Percentiles rank a stretch among this genome's conserved stretches.
Conservation (phyloP, 2,329 filamentous ascomycete genomes). For the Fusarium austroafricanum region DNA sequence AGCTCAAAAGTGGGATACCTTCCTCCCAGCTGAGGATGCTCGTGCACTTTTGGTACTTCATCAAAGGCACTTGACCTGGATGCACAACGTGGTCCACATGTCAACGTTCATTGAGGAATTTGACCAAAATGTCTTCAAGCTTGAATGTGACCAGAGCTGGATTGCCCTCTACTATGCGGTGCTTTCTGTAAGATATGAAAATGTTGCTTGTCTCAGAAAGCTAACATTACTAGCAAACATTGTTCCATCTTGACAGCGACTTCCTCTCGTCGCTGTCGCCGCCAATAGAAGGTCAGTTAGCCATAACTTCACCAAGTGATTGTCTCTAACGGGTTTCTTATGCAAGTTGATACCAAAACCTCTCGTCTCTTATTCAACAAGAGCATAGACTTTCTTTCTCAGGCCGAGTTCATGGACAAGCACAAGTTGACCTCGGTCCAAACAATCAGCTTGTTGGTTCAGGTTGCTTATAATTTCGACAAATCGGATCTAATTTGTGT, state of each 20-base stretch:
- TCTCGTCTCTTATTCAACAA: not conserved
- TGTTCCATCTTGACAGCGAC: not conserved
- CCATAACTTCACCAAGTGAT: fast-evolving
- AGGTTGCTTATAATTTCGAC: conserved; percentile 3
- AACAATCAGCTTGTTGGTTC: not conserved
- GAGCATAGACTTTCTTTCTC: not conserved
- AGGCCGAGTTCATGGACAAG: conserved; percentile 2
- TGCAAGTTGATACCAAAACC: fast-evolving
- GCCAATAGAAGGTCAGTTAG: not conserved
- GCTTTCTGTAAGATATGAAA: not conserved
- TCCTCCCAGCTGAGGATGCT: not conserved
- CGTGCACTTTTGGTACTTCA: not conserved
- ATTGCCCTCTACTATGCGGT: conserved; percentile 3
- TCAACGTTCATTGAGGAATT: not conserved
- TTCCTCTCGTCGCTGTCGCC: fast-evolving
- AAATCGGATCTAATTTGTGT: not conserved
- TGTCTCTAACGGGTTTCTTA: fast-evolving
- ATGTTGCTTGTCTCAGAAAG: fast-evolving
- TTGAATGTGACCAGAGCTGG: not conserved
- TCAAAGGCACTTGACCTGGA: not conserved
- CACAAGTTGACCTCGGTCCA: not conserved
- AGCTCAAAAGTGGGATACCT: not conserved
- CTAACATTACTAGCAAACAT: not conserved
- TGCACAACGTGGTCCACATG: conserved; percentile 4
- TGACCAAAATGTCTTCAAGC: not conserved